A percentile compares a stretch with the other conserved stretches of the same genome.
phyloP scores from a whole-genome alignment of 2,329 filamentous ascomycete species.

The Aspergillus fijiensis region DNA sequence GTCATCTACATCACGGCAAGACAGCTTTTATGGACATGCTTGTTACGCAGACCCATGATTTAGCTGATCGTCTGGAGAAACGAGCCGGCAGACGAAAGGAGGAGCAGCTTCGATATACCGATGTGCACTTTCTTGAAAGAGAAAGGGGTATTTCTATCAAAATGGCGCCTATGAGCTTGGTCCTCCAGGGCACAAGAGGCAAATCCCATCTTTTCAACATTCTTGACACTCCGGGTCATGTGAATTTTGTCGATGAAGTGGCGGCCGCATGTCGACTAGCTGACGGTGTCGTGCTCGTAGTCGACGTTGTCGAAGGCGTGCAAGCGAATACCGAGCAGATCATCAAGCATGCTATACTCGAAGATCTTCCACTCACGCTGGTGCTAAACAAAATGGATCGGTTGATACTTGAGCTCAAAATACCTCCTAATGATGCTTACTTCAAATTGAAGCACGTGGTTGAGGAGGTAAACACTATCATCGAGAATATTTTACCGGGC shows the following conservation, averaged over 20 bases:
- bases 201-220: slow-evolving; percentile 97
- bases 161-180: slow-evolving; percentile 87
- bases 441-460: slow-evolving; percentile 99
- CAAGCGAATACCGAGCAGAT: slow-evolving; percentile 96
- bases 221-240: slow-evolving; percentile 92
- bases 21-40: slow-evolving; percentile 98
- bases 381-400: slow-evolving; percentile 98
- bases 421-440: slow-evolving; percentile 93
- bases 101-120: slow-evolving; percentile 91
- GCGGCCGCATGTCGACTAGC: slow-evolving; percentile 82
- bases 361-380: slow-evolving; percentile 83
- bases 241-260: slow-evolving; percentile 98
- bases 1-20: slow-evolving; percentile 95
- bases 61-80: slow-evolving; percentile 74
- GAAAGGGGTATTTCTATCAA: slow-evolving; percentile 91
- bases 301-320: slow-evolving; percentile 98
- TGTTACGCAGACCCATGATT: slow-evolving; percentile 90
- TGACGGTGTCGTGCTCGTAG: slow-evolving; percentile 88
- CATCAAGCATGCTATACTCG: slow-evolving; percentile 90
- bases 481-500: slow-evolving; percentile 81
- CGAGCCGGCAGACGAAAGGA: slow-evolving; percentile 78
- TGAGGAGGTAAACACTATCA: slow-evolving; percentile 94
- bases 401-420: slow-evolving; percentile 86
- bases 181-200: slow-evolving; percentile 81
- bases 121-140: slow-evolving; percentile 83